Evolutionary conservation across 164 flowering plant species (phyloP), one percentile per base, ranked within the genome.

Genomic region (Amborella trichopoda): DNA sequence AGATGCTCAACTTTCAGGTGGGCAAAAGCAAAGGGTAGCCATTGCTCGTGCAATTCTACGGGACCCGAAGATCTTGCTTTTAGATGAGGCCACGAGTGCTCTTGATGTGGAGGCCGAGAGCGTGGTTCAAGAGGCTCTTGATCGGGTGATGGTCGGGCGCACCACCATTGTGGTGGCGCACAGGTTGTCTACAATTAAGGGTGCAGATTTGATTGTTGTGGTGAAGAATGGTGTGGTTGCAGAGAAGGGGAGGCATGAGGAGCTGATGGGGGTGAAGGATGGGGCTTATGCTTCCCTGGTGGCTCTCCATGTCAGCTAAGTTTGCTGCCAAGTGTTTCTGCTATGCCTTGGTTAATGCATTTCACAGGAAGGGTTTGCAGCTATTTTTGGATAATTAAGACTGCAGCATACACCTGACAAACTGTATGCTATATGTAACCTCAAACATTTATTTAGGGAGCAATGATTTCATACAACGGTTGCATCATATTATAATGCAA

Each of bases 141-240:
- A 84, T 36, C 33, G 54, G 22, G 81, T 81, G 39, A 76, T 77
- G 78, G 76, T 77, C 59, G 67, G 77, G 55, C 54, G 80, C 44
- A 83, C 96, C 1, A 77, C 94, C 3, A 52, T 87, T 0, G 81
- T 83, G 22, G 94, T 87, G 30, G 90, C 96, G 13, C 96, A 87
- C 53, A 50, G 86, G 19, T 56, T 87, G 19, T 75, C 85, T 24
- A 83, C 96, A 4, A 79, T 83, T 54, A 74, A 66, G 62, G 58
- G 61, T 40, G 86, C 78, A 2, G 78, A 81, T 56, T 50, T 84
- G 0, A 81, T 84, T 26, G 94, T 77, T 0, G 86, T 78, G 43
- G 74, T 84, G 1, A 84, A 79, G 41, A 72, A 78, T 55, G 87
- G 93, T 18, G 76, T 64, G 2, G 73, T 87, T 18, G 75, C 58